phyloP scores from a whole-genome alignment of 2,329 filamentous ascomycete species.

The Ophiostoma novo-ulmi region DNA sequence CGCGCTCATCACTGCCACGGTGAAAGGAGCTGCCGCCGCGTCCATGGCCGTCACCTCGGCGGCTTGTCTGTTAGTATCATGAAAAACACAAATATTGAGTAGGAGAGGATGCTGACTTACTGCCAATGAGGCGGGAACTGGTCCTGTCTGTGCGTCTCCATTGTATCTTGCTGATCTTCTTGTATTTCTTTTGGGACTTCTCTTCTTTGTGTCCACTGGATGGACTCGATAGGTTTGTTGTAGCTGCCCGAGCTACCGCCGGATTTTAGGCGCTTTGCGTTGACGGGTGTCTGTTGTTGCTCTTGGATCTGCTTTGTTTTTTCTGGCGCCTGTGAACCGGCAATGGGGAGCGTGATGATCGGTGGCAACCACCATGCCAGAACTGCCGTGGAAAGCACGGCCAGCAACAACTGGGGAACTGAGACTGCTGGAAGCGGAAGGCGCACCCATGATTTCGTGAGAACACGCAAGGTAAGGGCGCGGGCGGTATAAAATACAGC shows the following conservation, averaged over 20 bases:
- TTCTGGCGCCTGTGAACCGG: neutral
- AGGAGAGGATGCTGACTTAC: neutral
- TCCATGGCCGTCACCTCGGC: neutral
- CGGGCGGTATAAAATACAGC: neutral
- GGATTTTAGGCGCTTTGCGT: neutral
- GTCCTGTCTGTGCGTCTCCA: slow-evolving; percentile 2
- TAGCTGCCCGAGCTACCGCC: neutral
- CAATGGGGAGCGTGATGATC: neutral
- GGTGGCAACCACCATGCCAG: slow-evolving; percentile 7
- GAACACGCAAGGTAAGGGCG: neutral
- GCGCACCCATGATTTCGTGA: neutral
- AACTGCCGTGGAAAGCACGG: slow-evolving; percentile 5
- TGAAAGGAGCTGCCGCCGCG: neutral
- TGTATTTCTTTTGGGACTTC: neutral
- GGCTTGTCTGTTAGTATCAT: neutral
- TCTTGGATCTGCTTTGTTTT: neutral
- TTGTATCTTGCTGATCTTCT: neutral
- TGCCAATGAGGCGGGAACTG: neutral
- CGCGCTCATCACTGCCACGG: neutral
- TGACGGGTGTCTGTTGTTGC: neutral
- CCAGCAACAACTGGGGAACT: neutral
- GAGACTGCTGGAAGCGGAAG: slow-evolving; percentile 2
- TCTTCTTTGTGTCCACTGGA: neutral
- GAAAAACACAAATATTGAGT: neutral
- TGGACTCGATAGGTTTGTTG: neutral